A percentile compares a stretch with the other conserved stretches of the same genome.
These are phyloP conservation scores for Clitopilus passeckerianus DNA, from an alignment of 768 basidiomycete species.

Conservation along the genomic window DNA sequence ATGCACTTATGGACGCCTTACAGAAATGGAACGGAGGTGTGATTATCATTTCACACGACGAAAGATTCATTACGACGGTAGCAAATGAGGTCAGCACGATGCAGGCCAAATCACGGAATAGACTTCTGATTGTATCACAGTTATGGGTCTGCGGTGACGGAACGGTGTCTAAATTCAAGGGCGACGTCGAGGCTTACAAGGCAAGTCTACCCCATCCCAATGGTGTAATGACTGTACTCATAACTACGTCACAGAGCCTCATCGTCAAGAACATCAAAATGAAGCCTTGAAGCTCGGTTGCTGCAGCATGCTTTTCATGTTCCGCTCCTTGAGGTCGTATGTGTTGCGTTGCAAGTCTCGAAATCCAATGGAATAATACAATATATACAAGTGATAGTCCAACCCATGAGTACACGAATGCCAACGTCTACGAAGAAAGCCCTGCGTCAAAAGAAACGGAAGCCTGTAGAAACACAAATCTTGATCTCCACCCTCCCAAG, in stretches of 20 bases:
- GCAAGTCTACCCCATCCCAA: constrained; percentile 26
- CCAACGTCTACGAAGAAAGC: too few species aligned
- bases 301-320: neutral
- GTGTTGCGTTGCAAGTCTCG: neutral
- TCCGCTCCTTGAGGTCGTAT: neutral
- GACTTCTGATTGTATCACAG: constrained; percentile 27
- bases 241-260: constrained; percentile 43
- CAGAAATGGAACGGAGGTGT: constrained; percentile 85
- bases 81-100: constrained; percentile 62
- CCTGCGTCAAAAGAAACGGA: neutral
- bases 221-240: constrained; percentile 8
- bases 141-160: constrained; percentile 92
- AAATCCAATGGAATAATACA: neutral
- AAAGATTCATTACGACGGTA: constrained; percentile 88
- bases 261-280: constrained; percentile 71
- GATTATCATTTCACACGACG: constrained; percentile 93
- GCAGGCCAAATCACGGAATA: neutral
- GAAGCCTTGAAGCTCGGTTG: constrained; percentile 32
- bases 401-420: too few species aligned
- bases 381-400: too few species aligned
- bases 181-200: constrained; percentile 93
- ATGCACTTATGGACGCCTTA: constrained; percentile 86
- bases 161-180: constrained; percentile 77
- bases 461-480: neutral
- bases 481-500: neutral